These are phyloP conservation scores for Balamuthia mandrillaris DNA, from an alignment of 208 protist genomes.

Conservation along the genomic window DNA sequence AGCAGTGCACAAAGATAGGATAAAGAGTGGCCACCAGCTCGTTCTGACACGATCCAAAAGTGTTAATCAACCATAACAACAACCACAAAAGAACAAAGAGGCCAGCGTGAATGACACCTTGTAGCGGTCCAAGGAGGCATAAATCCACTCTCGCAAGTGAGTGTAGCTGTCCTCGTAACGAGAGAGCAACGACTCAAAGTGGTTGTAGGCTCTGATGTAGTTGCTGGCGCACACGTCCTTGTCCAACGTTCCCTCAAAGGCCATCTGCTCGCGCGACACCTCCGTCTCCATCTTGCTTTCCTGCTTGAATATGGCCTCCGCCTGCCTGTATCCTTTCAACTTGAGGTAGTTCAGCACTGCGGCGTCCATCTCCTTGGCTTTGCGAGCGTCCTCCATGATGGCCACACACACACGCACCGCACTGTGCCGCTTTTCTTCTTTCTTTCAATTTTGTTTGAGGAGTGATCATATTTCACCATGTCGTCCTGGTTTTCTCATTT, in stretches of 20 bases:
- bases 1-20: conserved; percentile 73
- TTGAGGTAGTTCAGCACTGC: not conserved
- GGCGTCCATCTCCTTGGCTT: conserved; percentile 20
- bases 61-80: too few species aligned
- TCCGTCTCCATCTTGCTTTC: not conserved
- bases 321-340: not conserved
- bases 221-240: not conserved
- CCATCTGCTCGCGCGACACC: not conserved
- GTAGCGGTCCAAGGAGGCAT: conserved; percentile 59
- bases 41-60: too few species aligned
- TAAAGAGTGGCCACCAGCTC: conserved; percentile 65
- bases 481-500: too few species aligned
- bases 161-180: conserved; percentile 53
- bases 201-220: not conserved
- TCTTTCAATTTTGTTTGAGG: too few species aligned
- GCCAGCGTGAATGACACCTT: conserved; percentile 28
- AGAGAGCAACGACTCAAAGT: conserved; percentile 12
- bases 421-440: too few species aligned
- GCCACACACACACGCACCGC: too few species aligned
- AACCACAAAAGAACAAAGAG: not conserved
- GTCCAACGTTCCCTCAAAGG: not conserved
- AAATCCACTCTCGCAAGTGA: conserved; percentile 62
- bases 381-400: too few species aligned
- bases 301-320: not conserved
- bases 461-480: too few species aligned